A percentile compares a stretch with the other conserved stretches of the same genome.
Evolutionary conservation across 2,329 filamentous ascomycete species (phyloP).

Genomic region (Magnaporthales sp.): DNA sequence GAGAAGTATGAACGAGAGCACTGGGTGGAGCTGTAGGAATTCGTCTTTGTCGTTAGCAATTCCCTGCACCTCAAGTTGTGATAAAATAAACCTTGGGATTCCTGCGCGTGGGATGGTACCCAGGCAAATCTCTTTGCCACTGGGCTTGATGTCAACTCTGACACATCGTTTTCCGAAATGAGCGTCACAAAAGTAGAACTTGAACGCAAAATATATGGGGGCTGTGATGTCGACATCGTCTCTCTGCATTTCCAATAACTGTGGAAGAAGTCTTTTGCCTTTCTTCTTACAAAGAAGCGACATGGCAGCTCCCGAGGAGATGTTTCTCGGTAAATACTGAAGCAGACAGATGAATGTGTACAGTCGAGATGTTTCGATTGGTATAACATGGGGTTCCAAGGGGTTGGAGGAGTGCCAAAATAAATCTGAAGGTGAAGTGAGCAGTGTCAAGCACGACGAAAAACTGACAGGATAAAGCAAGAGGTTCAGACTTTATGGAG

Average conservation of each 20-base stretch:
- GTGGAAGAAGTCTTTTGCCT: conserved; percentile 8
- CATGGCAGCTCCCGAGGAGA: neutral
- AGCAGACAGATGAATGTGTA: neutral
- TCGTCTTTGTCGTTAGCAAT: conserved; percentile 10
- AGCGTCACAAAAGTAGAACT: conserved; percentile 8
- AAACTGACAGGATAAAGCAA: neutral
- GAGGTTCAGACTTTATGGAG: neutral
- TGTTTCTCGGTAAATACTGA: neutral
- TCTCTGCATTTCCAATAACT: conserved; percentile 9
- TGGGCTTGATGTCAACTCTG: neutral
- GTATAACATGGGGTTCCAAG: neutral
- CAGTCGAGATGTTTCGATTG: neutral
- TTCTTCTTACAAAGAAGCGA: conserved; percentile 8
- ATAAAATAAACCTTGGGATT: conserved; percentile 11
- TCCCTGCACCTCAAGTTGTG: conserved; percentile 12
- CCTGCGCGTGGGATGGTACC: neutral
- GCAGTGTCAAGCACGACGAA: neutral
- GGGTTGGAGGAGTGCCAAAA: neutral
- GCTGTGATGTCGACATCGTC: conserved; percentile 10
- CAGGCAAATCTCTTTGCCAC: conserved; percentile 1
- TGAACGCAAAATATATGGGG: conserved; percentile 8
- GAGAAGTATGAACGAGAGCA: conserved; percentile 11
- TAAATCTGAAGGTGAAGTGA: neutral
- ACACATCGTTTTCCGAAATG: conserved; percentile 6
- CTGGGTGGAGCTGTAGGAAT: conserved; percentile 8